Conservation (phyloP, 2,329 filamentous ascomycete species). For the Fusarium avenaceum region DNA sequence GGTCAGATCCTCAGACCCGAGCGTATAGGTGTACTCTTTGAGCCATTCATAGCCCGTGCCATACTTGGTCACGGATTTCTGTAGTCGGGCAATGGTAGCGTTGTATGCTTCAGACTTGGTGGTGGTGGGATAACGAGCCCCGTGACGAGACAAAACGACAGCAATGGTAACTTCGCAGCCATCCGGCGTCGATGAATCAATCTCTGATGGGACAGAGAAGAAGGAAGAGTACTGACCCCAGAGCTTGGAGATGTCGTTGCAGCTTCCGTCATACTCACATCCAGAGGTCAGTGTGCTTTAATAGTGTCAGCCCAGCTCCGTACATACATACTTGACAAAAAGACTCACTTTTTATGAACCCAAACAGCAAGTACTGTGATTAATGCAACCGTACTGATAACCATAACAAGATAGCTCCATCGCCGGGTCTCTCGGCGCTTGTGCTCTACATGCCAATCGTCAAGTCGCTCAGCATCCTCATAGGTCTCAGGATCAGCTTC, state of each 20-base stretch:
- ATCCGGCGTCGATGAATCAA: conserved; percentile 70
- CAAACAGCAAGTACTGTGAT: conserved; percentile 37
- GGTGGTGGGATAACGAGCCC: conserved; percentile 82
- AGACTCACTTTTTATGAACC: conserved; percentile 41
- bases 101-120: conserved; percentile 76
- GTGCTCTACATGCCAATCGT: conserved; percentile 39
- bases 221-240: conserved; percentile 94
- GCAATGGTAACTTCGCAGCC: conserved; percentile 84
- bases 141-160: conserved; percentile 86
- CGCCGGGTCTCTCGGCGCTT: conserved; percentile 37
- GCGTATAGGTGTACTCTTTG: conserved; percentile 75
- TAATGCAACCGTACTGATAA: conserved; percentile 35
- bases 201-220: conserved; percentile 79
- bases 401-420: conserved; percentile 44
- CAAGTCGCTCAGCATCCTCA: conserved; percentile 36
- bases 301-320: conserved; percentile 1
- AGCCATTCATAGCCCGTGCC: conserved; percentile 77
- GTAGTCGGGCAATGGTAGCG: conserved; percentile 74
- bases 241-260: conserved; percentile 69
- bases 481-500: conserved; percentile 20
- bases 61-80: conserved; percentile 68
- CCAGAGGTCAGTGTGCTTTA: conserved; percentile 29
- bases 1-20: conserved; percentile 79
- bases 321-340: background rate
- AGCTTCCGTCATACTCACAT: conserved; percentile 56